Base-by-base conservation (phyloP, 257 asterid species). In the Gardenia jasminoides region DNA sequence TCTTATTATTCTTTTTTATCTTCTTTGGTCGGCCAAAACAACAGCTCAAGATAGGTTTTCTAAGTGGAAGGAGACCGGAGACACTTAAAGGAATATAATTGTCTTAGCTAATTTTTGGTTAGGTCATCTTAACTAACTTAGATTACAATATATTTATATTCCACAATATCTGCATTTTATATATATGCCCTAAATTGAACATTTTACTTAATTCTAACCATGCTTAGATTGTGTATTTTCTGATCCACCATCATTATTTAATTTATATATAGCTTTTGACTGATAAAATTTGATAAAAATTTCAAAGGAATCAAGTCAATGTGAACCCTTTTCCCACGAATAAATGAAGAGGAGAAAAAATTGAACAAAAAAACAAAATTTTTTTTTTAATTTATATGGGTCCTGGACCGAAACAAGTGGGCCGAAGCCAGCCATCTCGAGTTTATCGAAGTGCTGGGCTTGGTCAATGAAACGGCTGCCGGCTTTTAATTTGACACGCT, bases 391-490 rank as follows among this genome's bases (percentile, higher is more conserved):
- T n/a, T 36, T 36, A 36, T 36, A 36, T 36, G 41, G 4, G 41
- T 2, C 68, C 7, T 46, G 68, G 68, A 36, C 7, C 20, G 19
- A 26, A 64, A 26, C 20, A 26, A 17, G 36, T 64, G 30, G 41
- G 36, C 17, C 7, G 68, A 28, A 28, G 20, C 19, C 33, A 64
- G 36, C 68, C 68, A 64, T 64, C 68, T 64, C 19, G 39, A 62
- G 17, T 62, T 62, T 19, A 62, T 62, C 68, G 68, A 64, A n/a
- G 41, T 3, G 0, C 10, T 10, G 3, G 39, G 19, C 67, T 64
- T 6, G 58, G 74, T 70, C 74, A 70, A 70, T 4, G 22, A 70
- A 22, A n/a, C 58, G 58, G 58, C 74, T 43, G 74, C 74, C 58
- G 74, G 43, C 58, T 70, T 44, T 24, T 41, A 20, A 22, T 39